Evolutionary conservation across 2,329 filamentous ascomycete species (phyloP).

Genomic region (Trichoderma semiorbis): DNA sequence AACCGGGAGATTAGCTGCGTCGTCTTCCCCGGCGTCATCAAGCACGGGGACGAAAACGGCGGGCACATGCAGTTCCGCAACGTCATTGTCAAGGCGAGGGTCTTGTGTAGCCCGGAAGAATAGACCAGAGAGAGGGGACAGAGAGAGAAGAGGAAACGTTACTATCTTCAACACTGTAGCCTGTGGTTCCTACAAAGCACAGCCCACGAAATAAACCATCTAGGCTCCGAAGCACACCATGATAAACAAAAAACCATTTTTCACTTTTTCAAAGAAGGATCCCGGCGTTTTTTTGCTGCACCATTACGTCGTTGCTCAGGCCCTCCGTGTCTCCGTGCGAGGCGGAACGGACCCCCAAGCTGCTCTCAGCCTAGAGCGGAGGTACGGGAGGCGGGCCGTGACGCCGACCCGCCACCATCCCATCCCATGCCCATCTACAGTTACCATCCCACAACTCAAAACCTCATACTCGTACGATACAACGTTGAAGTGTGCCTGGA

Average conservation of each 20-base stretch:
- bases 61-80: conserved; percentile 59
- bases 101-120: conserved; percentile 53
- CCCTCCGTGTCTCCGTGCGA: background rate
- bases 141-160: background rate
- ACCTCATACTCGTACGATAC: background rate
- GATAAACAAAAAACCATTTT: background rate
- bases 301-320: background rate
- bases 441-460: background rate
- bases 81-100: conserved; percentile 63
- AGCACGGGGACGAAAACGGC: conserved; percentile 63
- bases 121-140: background rate
- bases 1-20: conserved; percentile 57
- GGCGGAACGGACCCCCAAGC: background rate
- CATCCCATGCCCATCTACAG: background rate
- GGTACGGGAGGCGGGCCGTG: conserved; percentile 9
- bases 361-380: background rate
- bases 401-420: background rate
- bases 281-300: background rate
- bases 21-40: conserved; percentile 62
- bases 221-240: background rate
- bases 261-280: background rate
- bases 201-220: background rate
- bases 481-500: background rate
- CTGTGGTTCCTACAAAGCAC: background rate
- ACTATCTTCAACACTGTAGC: background rate